A percentile compares a stretch with the other conserved stretches of the same genome.
Evolutionary conservation across 2,329 filamentous ascomycete species (phyloP).

Genomic region (Moelleriella libera): DNA sequence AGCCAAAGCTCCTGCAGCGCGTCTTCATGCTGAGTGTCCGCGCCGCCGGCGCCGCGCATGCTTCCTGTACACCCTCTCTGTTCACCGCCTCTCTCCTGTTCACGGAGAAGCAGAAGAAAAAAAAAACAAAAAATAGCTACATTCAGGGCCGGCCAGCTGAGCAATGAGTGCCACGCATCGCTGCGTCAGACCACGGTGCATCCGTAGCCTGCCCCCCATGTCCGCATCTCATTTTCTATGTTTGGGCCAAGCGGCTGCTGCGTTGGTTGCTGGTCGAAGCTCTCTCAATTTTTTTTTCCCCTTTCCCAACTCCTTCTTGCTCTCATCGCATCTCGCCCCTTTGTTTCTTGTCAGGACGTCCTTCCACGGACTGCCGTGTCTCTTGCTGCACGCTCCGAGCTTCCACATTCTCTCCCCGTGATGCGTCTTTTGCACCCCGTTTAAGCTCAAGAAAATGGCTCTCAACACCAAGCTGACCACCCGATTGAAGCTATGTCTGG

Average conservation of each 20-base stretch:
- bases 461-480: constrained; percentile 17
- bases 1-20: not conserved
- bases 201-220: not conserved
- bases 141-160: not conserved
- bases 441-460: constrained; percentile 10
- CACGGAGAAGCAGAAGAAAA: not conserved
- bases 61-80: constrained; percentile 4
- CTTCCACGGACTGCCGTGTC: not conserved
- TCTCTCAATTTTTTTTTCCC: too few species aligned
- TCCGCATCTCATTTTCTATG: not conserved
- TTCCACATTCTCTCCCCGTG: too few species aligned
- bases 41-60: constrained; percentile 2
- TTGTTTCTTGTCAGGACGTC: not conserved
- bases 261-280: not conserved
- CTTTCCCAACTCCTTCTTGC: not conserved
- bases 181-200: not conserved
- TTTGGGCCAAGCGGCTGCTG: not conserved
- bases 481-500: constrained; percentile 47
- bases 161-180: not conserved
- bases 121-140: not conserved
- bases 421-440: too few species aligned
- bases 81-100: constrained; percentile 5
- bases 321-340: not conserved
- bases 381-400: not conserved
- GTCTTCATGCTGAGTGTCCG: constrained; percentile 1